phyloP scores from a whole-genome alignment of 192 early-diverging fungal genomes.

The Coemansia sp. region DNA sequence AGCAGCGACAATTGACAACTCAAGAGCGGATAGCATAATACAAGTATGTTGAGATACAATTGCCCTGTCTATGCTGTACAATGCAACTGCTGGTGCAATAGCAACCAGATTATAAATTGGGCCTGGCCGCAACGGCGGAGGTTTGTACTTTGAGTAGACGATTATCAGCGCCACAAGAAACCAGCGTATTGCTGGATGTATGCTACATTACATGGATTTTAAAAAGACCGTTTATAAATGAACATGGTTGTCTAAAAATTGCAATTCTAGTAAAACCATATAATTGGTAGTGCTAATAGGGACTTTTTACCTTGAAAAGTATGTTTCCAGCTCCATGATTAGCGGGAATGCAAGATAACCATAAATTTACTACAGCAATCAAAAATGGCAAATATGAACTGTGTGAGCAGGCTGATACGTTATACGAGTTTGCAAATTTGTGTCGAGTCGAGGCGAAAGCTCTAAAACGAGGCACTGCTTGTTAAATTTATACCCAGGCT shows the following conservation, averaged over 20 bases:
- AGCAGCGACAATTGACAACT: not conserved
- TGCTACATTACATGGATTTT: not conserved
- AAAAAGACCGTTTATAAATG: not conserved
- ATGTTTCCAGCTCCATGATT: not conserved
- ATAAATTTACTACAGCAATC: not conserved
- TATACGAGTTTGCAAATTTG: not conserved
- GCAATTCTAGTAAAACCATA: not conserved
- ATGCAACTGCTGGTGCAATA: not conserved
- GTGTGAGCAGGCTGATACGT: not conserved
- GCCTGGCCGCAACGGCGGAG: not conserved
- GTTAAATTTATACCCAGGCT: not conserved
- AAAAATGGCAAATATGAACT: not conserved
- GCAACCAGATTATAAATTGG: not conserved
- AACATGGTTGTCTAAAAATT: not conserved
- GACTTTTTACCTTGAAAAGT: not conserved
- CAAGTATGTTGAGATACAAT: not conserved
- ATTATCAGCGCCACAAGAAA: not conserved
- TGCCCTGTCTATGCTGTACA: not conserved
- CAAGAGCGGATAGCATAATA: not conserved
- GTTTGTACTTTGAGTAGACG: not conserved
- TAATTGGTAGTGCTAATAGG: not conserved
- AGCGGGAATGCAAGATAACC: not conserved
- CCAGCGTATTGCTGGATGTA: not conserved
- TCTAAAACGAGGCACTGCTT: not conserved
- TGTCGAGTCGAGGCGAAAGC: not conserved